Percentiles rank a stretch among this genome's conserved stretches.
These are phyloP conservation scores for Darksidea phi DNA, from an alignment of 495 filamentous ascomycete species.

Conservation along the genomic window DNA sequence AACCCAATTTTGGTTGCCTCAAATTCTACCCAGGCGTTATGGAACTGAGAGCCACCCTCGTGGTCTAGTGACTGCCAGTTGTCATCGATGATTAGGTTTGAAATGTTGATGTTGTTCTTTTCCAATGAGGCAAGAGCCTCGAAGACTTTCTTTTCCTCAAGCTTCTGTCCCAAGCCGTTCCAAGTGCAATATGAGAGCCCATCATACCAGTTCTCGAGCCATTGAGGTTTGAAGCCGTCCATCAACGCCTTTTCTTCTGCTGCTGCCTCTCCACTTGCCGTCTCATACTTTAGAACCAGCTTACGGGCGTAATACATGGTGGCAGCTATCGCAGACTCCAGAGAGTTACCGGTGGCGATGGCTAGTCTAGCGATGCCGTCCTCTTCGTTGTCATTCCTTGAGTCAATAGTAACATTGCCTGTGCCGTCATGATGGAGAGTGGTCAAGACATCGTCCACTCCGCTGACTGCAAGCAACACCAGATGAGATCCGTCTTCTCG, in stretches of 20 bases:
- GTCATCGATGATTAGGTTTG: slow-evolving; percentile 55
- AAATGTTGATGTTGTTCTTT: slow-evolving; percentile 65
- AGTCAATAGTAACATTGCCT: slow-evolving; percentile 66
- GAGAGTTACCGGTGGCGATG: slow-evolving; percentile 68
- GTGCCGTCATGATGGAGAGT: slow-evolving; percentile 63
- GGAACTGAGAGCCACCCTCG: slow-evolving; percentile 52
- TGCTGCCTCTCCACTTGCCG: slow-evolving; percentile 35
- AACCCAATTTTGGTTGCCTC: slow-evolving; percentile 82
- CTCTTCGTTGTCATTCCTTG: slow-evolving; percentile 64
- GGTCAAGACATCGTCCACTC: slow-evolving; percentile 68
- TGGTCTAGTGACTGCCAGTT: slow-evolving; percentile 81
- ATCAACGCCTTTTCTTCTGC: slow-evolving; percentile 45
- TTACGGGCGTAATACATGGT: slow-evolving; percentile 83
- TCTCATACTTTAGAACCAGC: slow-evolving; percentile 50
- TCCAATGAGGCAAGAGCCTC: slow-evolving; percentile 69
- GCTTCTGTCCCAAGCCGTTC: slow-evolving; percentile 82
- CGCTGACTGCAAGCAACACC: slow-evolving; percentile 79
- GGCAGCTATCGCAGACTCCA: slow-evolving; percentile 75
- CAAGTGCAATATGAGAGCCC: slow-evolving; percentile 84
- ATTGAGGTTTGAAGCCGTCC: slow-evolving; percentile 60
- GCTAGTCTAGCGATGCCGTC: slow-evolving; percentile 62
- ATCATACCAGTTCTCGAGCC: slow-evolving; percentile 88
- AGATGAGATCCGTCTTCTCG: slow-evolving; percentile 71
- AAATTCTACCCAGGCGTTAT: slow-evolving; percentile 64
- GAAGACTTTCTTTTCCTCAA: slow-evolving; percentile 78